A percentile compares a stretch with the other conserved stretches of the same genome.
Conservation (phyloP, 2,329 filamentous ascomycete genomes). For the Sporothrix luriei region DNA sequence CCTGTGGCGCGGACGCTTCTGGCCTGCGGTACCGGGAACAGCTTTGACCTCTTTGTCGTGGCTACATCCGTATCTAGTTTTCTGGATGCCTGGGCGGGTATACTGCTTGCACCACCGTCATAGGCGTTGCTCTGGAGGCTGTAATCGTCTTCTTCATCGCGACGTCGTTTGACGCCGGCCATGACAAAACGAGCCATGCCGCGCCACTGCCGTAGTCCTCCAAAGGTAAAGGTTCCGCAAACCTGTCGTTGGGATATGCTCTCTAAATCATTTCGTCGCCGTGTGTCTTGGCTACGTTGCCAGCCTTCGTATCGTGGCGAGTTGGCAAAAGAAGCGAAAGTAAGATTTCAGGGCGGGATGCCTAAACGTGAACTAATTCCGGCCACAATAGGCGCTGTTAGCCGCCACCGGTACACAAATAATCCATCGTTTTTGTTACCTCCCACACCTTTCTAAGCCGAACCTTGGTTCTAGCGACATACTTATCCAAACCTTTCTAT, state of each 20-base stretch:
- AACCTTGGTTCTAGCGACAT: too few species aligned
- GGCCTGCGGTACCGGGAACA: background rate
- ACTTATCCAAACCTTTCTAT: background rate
- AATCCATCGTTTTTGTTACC: too few species aligned
- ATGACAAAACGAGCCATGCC: background rate
- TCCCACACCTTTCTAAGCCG: background rate
- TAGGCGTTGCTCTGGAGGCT: background rate
- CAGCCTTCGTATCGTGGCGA: background rate
- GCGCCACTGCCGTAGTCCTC: background rate
- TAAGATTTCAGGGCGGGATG: background rate
- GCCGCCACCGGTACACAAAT: background rate
- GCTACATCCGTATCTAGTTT: background rate
- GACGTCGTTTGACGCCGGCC: constrained; percentile 12
- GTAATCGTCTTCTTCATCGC: background rate
- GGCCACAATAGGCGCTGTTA: background rate
- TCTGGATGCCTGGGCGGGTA: background rate
- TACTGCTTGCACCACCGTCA: background rate
- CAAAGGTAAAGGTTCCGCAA: background rate
- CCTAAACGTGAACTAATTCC: background rate
- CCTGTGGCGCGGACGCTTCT: background rate
- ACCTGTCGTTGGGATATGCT: background rate
- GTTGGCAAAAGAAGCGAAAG: background rate
- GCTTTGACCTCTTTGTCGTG: constrained; percentile 1
- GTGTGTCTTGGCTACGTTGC: background rate
- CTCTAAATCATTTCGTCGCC: background rate